These are phyloP conservation scores for Tulasnella sp. DNA, from an alignment of 768 basidiomycete genomes.

Conservation along the genomic window DNA sequence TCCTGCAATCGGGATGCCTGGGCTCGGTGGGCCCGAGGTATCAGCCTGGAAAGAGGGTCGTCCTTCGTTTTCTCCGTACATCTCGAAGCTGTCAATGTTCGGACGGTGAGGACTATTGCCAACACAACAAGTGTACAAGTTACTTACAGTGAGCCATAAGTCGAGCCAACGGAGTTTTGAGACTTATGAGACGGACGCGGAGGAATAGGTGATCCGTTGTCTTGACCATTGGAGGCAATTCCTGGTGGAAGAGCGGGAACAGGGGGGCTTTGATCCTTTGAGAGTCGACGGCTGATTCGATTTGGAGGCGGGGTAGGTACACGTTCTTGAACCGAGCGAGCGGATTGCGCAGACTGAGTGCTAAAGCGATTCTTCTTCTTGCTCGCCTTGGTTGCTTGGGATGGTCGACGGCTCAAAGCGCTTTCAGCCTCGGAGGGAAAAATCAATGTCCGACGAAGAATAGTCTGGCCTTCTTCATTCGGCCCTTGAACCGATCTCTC, in stretches of 20 bases:
- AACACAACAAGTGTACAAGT: background rate
- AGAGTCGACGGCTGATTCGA: slow-evolving; percentile 43
- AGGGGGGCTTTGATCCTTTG: slow-evolving; percentile 35
- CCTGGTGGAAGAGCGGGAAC: slow-evolving; percentile 31
- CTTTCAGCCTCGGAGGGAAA: slow-evolving; percentile 65
- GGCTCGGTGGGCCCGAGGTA: slow-evolving; percentile 49
- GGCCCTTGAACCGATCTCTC: slow-evolving; percentile 13
- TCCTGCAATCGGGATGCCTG: slow-evolving; percentile 23
- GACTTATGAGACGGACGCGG: slow-evolving; percentile 42
- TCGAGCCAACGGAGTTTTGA: slow-evolving; percentile 65
- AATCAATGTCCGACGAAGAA: slow-evolving; percentile 80
- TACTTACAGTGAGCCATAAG: slow-evolving; percentile 79
- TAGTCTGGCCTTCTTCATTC: slow-evolving; percentile 8
- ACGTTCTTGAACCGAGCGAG: slow-evolving; percentile 77
- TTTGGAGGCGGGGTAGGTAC: slow-evolving; percentile 79
- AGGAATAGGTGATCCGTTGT: slow-evolving; percentile 5
- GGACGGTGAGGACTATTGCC: background rate
- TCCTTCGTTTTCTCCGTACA: slow-evolving; percentile 31
- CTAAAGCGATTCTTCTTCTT: slow-evolving; percentile 62
- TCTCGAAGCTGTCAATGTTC: slow-evolving; percentile 46
- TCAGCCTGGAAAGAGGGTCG: slow-evolving; percentile 38
- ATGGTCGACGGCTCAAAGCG: slow-evolving; percentile 54
- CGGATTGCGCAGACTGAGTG: slow-evolving; percentile 59
- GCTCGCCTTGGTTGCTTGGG: slow-evolving; percentile 50
- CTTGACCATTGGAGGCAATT: background rate